Evolutionary conservation across 2,329 filamentous ascomycete species (phyloP).

Genomic region (Trichocomaceae sp.): DNA sequence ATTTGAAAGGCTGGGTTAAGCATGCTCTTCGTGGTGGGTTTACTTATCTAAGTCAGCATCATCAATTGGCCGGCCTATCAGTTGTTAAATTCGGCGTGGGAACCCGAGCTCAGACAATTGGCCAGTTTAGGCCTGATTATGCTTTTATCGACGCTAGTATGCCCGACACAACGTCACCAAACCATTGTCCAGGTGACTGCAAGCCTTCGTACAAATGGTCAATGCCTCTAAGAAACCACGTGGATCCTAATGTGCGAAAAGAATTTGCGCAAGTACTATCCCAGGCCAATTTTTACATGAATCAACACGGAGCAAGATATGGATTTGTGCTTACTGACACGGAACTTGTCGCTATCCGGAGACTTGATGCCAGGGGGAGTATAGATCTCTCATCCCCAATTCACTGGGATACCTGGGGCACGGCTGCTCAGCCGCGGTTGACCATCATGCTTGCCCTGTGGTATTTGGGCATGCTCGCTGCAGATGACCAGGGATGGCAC

Average conservation of each 20-base stretch:
- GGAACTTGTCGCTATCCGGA: slow-evolving; percentile 17
- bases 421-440: slow-evolving; percentile 7
- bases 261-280: slow-evolving; percentile 13
- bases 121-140: neutral
- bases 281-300: slow-evolving; percentile 16
- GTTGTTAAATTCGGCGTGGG: neutral
- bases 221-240: too few relatives aligned
- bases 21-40: slow-evolving; percentile 1
- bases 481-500: neutral
- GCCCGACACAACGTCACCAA: neutral
- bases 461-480: slow-evolving; percentile 21
- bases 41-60: neutral
- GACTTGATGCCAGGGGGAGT: slow-evolving; percentile 15
- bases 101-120: neutral
- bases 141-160: neutral
- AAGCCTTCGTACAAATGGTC: slow-evolving; percentile 4
- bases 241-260: neutral
- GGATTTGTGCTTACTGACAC: slow-evolving; percentile 15
- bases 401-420: slow-evolving; percentile 4
- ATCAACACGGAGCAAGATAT: slow-evolving; percentile 13
- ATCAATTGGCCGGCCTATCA: neutral
- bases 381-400: slow-evolving; percentile 13
- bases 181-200: neutral
- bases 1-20: neutral
- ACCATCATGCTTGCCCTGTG: slow-evolving; percentile 18